Base-by-base conservation (phyloP, 1,139 yeast species). In the Debaryomycetaceae sp. region DNA sequence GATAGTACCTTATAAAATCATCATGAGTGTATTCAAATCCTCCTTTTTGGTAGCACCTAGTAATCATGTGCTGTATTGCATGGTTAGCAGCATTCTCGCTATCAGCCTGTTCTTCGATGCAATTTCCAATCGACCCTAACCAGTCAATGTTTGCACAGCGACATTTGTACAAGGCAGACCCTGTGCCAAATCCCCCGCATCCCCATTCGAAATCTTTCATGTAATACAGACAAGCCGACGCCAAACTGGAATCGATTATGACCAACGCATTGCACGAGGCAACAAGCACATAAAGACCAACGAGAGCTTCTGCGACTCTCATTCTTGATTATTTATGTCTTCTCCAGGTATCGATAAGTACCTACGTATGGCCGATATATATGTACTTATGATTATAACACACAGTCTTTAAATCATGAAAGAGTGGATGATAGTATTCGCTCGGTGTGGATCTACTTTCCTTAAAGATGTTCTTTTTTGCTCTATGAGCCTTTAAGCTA, bases 211-310 rank as follows among this genome's bases (percentile, higher is more conserved):
- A 63, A 20, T 52, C 53, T 35, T 44, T 42, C 45, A 66, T 56
- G 40, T 68, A 70, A 47, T 68, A 70, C 8, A 68, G 54, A 50
- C 77, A 71, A 20, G 73, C 60, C 2, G 73, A 59, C 1, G 74
- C 73, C 14, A 66, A 45, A 5, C 63, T 56, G n/a, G 68, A 61
- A 45, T 66, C 72, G 20, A 64, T 54, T 38, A 62, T 56, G 7
- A 49, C 52, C 31, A 27, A 27, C 31, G 31, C 31, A 27, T 7
- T 27, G 4, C 31, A 27, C 8, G 31, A 7, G 11, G 31, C 8
- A 27, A 27, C 31, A 27, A 27, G 31, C 11, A 11, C 31, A 27
- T 27, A 27, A 27, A 27, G 31, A 27, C 31, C 31, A 27, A 11
- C 31, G 8, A 27, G 31, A 27, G 11, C 11, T 11, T 27, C 11